A percentile compares a stretch with the other conserved stretches of the same genome.
Evolutionary conservation across 2,329 filamentous ascomycete genomes (phyloP).

Genomic region (Myriosclerotinia curreyana): DNA sequence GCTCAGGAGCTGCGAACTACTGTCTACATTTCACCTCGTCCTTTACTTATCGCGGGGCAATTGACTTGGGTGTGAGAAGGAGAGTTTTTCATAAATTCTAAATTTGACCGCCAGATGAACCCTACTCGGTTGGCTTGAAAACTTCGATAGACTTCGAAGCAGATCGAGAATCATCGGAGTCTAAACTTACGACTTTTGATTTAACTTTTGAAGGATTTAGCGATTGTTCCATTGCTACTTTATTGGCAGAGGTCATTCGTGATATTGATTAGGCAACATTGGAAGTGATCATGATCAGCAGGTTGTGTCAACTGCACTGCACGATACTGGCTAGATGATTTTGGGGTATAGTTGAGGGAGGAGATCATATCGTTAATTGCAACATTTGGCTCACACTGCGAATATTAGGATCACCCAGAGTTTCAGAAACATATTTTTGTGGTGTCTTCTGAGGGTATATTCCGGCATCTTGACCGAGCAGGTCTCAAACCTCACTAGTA

Average conservation of each 20-base stretch:
- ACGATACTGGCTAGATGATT: neutral
- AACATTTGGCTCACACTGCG: neutral
- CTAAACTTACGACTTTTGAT: neutral
- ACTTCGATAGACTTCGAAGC: neutral
- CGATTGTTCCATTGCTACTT: neutral
- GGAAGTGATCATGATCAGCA: neutral
- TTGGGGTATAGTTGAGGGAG: neutral
- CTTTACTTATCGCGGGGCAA: constrained; percentile 13
- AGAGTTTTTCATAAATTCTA: neutral
- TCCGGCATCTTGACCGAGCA: neutral
- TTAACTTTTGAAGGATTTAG: neutral
- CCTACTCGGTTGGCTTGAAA: neutral
- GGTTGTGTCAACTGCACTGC: neutral
- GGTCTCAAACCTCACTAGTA: neutral
- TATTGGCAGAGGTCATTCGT: neutral
- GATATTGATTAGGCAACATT: neutral
- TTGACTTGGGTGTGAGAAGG: constrained; percentile 6
- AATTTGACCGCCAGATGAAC: constrained; percentile 11
- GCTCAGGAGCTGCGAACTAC: constrained; percentile 2
- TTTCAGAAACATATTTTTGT: too few species aligned
- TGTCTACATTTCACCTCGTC: neutral
- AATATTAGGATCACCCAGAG: neutral
- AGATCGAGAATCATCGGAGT: neutral
- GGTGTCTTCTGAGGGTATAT: neutral
- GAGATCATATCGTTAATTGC: neutral